A percentile compares a stretch with the other conserved stretches of the same genome.
These are phyloP conservation scores for Colletotrichum echinochloae DNA, from an alignment of 2,329 filamentous ascomycete species.

Conservation along the genomic window DNA sequence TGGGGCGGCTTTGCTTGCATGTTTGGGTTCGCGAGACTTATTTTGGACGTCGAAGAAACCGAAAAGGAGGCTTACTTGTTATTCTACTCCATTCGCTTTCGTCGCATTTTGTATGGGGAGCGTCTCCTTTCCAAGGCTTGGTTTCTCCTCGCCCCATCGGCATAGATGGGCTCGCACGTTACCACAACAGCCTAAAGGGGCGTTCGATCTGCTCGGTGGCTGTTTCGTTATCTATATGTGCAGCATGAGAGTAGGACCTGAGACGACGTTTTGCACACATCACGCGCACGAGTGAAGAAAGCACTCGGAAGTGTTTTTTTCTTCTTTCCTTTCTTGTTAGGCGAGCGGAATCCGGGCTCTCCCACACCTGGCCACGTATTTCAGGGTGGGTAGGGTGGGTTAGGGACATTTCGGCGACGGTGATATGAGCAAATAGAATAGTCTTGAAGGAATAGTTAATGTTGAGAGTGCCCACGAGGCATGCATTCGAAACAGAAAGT, in stretches of 20 bases:
- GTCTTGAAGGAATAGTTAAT: constrained; percentile 32
- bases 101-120: not conserved
- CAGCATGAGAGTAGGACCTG: constrained; percentile 29
- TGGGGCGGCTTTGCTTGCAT: constrained; percentile 39
- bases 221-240: constrained; percentile 17
- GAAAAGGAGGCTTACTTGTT: not conserved
- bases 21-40: constrained; percentile 30
- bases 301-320: not conserved
- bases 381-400: constrained; percentile 13
- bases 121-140: not conserved
- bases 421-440: constrained; percentile 22
- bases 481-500: not conserved
- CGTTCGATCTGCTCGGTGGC: constrained; percentile 29
- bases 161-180: constrained; percentile 21
- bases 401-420: constrained; percentile 2
- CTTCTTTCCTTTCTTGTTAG: too few relatives aligned
- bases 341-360: not conserved
- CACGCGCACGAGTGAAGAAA: constrained; percentile 33
- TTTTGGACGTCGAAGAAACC: constrained; percentile 25
- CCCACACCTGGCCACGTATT: constrained; percentile 20
- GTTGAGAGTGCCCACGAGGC: constrained; percentile 26
- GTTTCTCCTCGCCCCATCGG: not conserved
- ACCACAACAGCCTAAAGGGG: constrained; percentile 15
- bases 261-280: constrained; percentile 9
- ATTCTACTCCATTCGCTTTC: not conserved